Evolutionary conservation across 2,329 filamentous ascomycete genomes (phyloP), one percentile per base, ranked within the genome.

Genomic region (Talaromyces funiculosus): DNA sequence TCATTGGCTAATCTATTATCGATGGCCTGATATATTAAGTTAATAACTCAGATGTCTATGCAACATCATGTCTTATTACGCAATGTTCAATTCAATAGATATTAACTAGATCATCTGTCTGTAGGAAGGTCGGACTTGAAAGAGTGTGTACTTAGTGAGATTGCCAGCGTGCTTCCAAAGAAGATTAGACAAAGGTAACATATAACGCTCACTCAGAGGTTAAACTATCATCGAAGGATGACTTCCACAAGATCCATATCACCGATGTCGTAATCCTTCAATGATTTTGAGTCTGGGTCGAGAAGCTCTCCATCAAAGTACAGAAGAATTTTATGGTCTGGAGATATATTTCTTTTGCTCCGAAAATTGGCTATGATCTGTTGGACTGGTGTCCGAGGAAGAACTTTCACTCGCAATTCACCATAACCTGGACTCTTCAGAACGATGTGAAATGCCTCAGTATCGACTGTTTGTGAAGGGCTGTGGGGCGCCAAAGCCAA

Each of bases 211-310:
- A 31, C 37, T 29, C n/a, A 61, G 22, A 18, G 22, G 22, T 26
- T 18, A 29, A 58, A 10, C 20, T 10, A 10, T 63, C 63, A 85
- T 65, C 80, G 84, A 58, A 92, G 73, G 65, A 88, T 81, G 22
- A 94, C 88, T 72, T 96, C 90, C 35, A 96, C 77, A 29, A 82
- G 81, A 71, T 93, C 90, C 77, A 86, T 81, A 67, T 95, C 88
- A 49, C 85, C 84, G 42, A 96, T 84, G 18, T 91, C 90, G 2
- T 86, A 82, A 37, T 89, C 85, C 47, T 79, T 79, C 49, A 94
- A n/a, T n/a, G n/a, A 80, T 1, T 81, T 83, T 31, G 78, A 75
- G 1, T 84, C 78, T 18, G 83, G 81, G 14, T 87, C 83, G 29
- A 95, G 76, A 51, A 78, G 77, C 55, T 92, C 90, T 14, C 91